Conservation (phyloP, 139 green algal species). For the Coelastrella sp. region DNA sequence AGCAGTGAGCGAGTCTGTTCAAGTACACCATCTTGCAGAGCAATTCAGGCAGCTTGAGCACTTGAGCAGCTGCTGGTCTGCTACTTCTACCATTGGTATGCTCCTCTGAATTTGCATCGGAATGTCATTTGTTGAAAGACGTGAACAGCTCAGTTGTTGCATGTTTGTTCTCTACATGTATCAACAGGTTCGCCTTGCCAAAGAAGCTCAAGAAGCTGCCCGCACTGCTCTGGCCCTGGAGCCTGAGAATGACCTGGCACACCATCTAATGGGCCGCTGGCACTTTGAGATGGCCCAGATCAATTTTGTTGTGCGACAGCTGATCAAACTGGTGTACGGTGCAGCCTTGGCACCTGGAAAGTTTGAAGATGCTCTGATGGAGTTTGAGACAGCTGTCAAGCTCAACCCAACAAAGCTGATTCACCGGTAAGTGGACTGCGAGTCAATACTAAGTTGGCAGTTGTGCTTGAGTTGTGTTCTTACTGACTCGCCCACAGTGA, state of each 20-base stretch:
- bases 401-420: conserved; percentile 73
- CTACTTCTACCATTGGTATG: too few relatives aligned
- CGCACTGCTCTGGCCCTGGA: conserved; percentile 62
- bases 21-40: not conserved
- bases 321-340: conserved; percentile 48
- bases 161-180: too few relatives aligned
- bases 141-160: too few relatives aligned
- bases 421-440: conserved; percentile 53
- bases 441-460: too few relatives aligned
- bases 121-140: too few relatives aligned
- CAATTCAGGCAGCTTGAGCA: too few relatives aligned
- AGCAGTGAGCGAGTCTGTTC: not conserved
- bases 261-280: conserved; percentile 84
- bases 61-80: too few relatives aligned
- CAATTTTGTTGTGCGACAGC: conserved; percentile 53
- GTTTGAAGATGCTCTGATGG: conserved; percentile 66
- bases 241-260: conserved; percentile 75
- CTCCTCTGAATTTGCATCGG: too few relatives aligned
- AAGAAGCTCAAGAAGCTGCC: conserved; percentile 68
- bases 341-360: conserved; percentile 34
- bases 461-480: not conserved
- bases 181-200: conserved; percentile 66
- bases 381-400: conserved; percentile 64
- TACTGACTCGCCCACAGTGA: too few relatives aligned
- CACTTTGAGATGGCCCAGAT: conserved; percentile 55